These are phyloP conservation scores for Lipomyces japonicus DNA, from an alignment of 805 yeast genomes.

Conservation along the genomic window DNA sequence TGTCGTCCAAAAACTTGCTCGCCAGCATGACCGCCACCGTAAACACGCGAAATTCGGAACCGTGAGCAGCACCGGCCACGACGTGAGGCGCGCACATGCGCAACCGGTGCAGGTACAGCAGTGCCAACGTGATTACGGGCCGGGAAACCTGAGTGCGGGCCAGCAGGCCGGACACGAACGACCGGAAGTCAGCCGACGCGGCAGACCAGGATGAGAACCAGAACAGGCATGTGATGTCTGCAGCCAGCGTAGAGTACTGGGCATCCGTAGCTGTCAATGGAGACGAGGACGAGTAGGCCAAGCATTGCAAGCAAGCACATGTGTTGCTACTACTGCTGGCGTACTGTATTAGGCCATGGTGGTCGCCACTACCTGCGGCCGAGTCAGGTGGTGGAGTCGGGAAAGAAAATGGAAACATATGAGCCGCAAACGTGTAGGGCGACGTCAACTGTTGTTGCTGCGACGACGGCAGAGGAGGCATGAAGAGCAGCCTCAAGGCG, in stretches of 20 bases:
- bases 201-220: conserved; percentile 30
- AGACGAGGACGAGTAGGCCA: not conserved
- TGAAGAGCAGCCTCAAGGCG: not conserved
- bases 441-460: too few relatives aligned
- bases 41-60: conserved; percentile 41
- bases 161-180: conserved; percentile 34
- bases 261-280: conserved; percentile 1
- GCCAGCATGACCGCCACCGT: conserved; percentile 75
- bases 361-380: not conserved
- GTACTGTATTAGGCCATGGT: not conserved
- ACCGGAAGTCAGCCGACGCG: conserved; percentile 29
- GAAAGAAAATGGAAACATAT: not conserved
- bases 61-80: conserved; percentile 33
- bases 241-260: conserved; percentile 24
- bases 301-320: not conserved
- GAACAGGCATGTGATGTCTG: conserved; percentile 35
- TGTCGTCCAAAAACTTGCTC: conserved; percentile 93
- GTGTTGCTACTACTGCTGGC: not conserved
- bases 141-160: conserved; percentile 35
- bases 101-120: conserved; percentile 36
- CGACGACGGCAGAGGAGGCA: conserved; percentile 6
- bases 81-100: conserved; percentile 29
- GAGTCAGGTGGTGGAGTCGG: conserved; percentile 17
- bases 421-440: too few relatives aligned
- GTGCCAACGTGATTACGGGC: conserved; percentile 35